These are phyloP conservation scores for Candida incommunis DNA, from an alignment of 805 yeast genomes.

Conservation along the genomic window DNA sequence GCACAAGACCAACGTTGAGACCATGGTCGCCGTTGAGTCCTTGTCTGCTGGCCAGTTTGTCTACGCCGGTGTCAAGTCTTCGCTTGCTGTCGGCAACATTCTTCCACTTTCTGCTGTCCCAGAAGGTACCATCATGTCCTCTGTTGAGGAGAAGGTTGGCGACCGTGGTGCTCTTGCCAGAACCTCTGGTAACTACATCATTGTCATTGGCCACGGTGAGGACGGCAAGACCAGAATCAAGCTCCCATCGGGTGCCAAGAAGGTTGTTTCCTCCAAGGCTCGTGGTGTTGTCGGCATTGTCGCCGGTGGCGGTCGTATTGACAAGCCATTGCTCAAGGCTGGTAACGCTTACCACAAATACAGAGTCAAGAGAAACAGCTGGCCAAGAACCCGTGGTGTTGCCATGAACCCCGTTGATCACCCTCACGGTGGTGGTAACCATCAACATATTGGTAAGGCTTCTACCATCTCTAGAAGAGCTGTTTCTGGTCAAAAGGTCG, in stretches of 20 bases:
- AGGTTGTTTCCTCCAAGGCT: constrained; percentile 86
- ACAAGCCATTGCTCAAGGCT: constrained; percentile 98
- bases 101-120: constrained; percentile 95
- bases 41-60: constrained; percentile 98
- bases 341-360: constrained; percentile 99
- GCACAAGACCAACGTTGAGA: constrained; percentile 96
- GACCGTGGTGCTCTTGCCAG: constrained; percentile 99
- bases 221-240: constrained; percentile 98
- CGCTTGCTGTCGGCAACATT: constrained; percentile 86
- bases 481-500: constrained; percentile 99
- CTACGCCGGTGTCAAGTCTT: constrained; percentile 98
- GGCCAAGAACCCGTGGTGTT: constrained; percentile 99
- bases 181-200: constrained; percentile 99
- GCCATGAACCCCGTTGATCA: constrained; percentile 99
- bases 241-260: constrained; percentile 98
- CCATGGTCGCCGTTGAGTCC: constrained; percentile 99
- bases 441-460: constrained; percentile 99
- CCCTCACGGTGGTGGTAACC: constrained; percentile 99
- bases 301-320: constrained; percentile 99
- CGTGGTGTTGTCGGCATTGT: constrained; percentile 99
- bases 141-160: constrained; percentile 97
- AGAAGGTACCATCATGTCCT: constrained; percentile 98
- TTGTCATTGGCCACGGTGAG: constrained; percentile 97
- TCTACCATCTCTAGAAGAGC: constrained; percentile 99
- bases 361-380: constrained; percentile 98